Percentiles rank a stretch among this genome's conserved stretches.
Evolutionary conservation across 2,329 filamentous ascomycete species (phyloP).

Genomic region (Aspergillus glaucus): DNA sequence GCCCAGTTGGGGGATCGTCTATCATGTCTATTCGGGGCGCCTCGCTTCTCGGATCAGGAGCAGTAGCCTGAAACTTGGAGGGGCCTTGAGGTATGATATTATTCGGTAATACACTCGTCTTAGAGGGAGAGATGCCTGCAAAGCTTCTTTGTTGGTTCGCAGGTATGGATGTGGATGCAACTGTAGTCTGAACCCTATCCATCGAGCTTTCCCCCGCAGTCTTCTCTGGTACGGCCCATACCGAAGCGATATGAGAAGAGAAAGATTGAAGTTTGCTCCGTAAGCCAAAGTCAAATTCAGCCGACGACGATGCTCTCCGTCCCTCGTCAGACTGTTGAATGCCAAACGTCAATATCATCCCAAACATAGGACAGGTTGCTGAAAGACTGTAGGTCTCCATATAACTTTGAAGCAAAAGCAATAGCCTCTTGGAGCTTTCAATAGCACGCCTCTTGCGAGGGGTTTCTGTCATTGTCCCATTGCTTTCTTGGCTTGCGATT

Average conservation of each 20-base stretch:
- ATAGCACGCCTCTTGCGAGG: conserved; percentile 23
- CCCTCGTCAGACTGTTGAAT: conserved; percentile 15
- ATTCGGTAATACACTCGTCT: background rate
- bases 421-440: conserved; percentile 29
- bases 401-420: conserved; percentile 31
- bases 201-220: background rate
- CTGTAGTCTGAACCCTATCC: conserved; percentile 1
- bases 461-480: conserved; percentile 14
- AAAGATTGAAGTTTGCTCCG: conserved; percentile 22
- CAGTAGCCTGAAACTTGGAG: background rate
- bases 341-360: conserved; percentile 32
- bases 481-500: conserved; percentile 17
- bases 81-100: conserved; percentile 1
- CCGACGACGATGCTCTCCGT: conserved; percentile 2
- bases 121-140: conserved; percentile 1
- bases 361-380: conserved; percentile 37
- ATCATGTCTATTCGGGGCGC: conserved; percentile 3
- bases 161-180: conserved; percentile 1
- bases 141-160: conserved; percentile 4
- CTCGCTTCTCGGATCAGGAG: background rate
- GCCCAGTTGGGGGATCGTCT: conserved; percentile 6
- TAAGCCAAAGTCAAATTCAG: conserved; percentile 21
- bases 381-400: conserved; percentile 38
- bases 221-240: conserved; percentile 19
- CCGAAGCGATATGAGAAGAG: conserved; percentile 22